A percentile compares a stretch with the other conserved stretches of the same genome.
Evolutionary conservation across 139 green algal species (phyloP).

Genomic region (Volvox reticuliferus): DNA sequence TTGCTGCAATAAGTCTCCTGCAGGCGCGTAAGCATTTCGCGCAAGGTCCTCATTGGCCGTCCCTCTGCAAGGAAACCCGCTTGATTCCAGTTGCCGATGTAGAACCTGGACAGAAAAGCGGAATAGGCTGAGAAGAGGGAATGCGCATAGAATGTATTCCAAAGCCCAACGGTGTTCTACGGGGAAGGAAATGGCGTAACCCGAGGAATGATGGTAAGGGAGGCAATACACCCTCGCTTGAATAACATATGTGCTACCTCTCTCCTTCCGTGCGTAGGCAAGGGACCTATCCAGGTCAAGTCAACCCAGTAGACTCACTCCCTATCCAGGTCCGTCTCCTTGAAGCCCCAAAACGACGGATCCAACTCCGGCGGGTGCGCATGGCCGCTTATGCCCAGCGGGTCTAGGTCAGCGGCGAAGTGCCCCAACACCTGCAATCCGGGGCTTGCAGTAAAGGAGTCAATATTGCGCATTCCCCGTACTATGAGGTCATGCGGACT

Average conservation of each 20-base stretch:
- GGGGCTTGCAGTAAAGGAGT: neutral
- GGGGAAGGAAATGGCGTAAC: too few relatives aligned
- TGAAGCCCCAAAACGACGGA: slow-evolving; percentile 94
- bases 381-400: slow-evolving; percentile 84
- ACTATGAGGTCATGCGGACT: neutral
- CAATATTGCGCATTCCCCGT: neutral
- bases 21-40: slow-evolving; percentile 90
- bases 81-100: slow-evolving; percentile 93
- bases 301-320: slow-evolving; percentile 73
- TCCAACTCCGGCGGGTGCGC: slow-evolving; percentile 81
- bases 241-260: too few relatives aligned
- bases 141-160: too few relatives aligned
- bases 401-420: slow-evolving; percentile 91
- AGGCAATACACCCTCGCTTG: too few relatives aligned
- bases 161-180: too few relatives aligned
- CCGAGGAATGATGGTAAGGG: too few relatives aligned
- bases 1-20: slow-evolving; percentile 92
- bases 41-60: slow-evolving; percentile 85
- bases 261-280: too few relatives aligned
- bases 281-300: too few relatives aligned
- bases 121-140: neutral
- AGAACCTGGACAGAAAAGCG: slow-evolving; percentile 80
- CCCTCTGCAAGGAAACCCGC: slow-evolving; percentile 93
- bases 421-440: slow-evolving; percentile 81
- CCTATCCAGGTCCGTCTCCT: slow-evolving; percentile 94